Evolutionary conservation across 2,329 filamentous ascomycete genomes (phyloP), one percentile per base, ranked within the genome.

Genomic region (Keithomyces neogunnii): DNA sequence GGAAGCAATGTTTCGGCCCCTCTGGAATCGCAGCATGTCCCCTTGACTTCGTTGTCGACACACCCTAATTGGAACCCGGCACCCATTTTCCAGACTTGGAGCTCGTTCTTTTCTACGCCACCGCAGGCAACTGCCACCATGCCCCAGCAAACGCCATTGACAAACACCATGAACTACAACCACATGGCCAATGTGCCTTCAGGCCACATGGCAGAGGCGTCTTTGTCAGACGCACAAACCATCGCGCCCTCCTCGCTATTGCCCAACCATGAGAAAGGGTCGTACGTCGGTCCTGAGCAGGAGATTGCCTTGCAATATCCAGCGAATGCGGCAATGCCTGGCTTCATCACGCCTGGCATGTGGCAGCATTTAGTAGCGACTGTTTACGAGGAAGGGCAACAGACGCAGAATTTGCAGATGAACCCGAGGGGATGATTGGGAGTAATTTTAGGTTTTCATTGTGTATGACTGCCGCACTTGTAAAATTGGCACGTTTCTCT

Each of bases 81-180:
- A 33, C 81, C 85, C 53, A 89, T 96, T 58, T 92, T 95, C 77
- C 88, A 92, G 89, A 80, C 77, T 88, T 80, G 45, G 38, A 49
- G 57, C 51, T 36, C 39, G 43, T 42, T 38, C 31, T 39, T 39
- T 13, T 29, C 28, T 51, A 95, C 90, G 68, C 89, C 95, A 75
- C 96, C 92, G 90, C 91, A 95, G 69, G 85, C 87, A 44, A 19
- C 11, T 4, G 5, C 40, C 1, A 9, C 28, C 11, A 28, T 44
- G 11, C 26, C 28, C 19, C 8, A 19, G 13, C 40, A 44, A 13
- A 29, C 26, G 10, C 40, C 26, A 10, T 30, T 44, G 5, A 6
- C 40, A 7, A 35, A 35, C 5, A 26, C 40, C 40, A 44, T 44
- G 40, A 19, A 44, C 40, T 29, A 30, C 26, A 29, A 44, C 28